phyloP scores from a whole-genome alignment of 345 rosid species.

The Erucastrum elatum region DNA sequence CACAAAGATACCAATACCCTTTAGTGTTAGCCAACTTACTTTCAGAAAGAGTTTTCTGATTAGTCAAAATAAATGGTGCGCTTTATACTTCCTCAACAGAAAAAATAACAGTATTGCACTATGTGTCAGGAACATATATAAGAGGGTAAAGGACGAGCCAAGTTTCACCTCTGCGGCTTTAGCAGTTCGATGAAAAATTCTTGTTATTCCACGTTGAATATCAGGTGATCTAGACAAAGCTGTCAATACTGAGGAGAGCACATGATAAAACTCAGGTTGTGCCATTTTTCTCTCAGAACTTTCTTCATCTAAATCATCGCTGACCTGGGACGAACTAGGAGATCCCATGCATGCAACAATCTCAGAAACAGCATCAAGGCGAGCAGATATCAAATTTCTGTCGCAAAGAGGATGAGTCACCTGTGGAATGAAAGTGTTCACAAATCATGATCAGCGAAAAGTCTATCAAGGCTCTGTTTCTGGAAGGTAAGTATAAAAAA shows the following conservation, averaged over 20 bases:
- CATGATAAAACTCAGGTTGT: conserved; percentile 50
- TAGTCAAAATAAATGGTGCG: conserved; percentile 1
- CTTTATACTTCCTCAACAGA: not conserved
- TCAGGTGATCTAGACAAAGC: conserved; percentile 74
- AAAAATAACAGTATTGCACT: not conserved
- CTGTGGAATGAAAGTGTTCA: conserved; percentile 44
- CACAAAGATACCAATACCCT: not conserved
- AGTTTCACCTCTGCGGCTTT: conserved; percentile 75
- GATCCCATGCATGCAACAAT: conserved; percentile 79
- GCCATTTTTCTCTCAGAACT: conserved; percentile 41
- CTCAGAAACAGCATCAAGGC: conserved; percentile 99
- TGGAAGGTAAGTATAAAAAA: conserved; percentile 2
- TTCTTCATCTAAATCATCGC: conserved; percentile 42
- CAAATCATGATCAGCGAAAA: conserved; percentile 6
- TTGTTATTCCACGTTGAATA: conserved; percentile 94
- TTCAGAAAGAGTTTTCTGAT: conserved; percentile 2
- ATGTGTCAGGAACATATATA: not conserved
- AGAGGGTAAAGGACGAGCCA: conserved; percentile 21
- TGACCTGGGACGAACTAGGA: conserved; percentile 45
- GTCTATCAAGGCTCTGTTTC: not conserved
- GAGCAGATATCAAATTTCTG: conserved; percentile 78
- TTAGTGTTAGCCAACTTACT: not conserved
- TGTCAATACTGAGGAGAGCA: conserved; percentile 76
- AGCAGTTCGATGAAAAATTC: conserved; percentile 91
- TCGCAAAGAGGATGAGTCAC: conserved; percentile 91